Evolutionary conservation across 371 early-diverging fungal genomes (phyloP).

Genomic region (Mortierella sp.): DNA sequence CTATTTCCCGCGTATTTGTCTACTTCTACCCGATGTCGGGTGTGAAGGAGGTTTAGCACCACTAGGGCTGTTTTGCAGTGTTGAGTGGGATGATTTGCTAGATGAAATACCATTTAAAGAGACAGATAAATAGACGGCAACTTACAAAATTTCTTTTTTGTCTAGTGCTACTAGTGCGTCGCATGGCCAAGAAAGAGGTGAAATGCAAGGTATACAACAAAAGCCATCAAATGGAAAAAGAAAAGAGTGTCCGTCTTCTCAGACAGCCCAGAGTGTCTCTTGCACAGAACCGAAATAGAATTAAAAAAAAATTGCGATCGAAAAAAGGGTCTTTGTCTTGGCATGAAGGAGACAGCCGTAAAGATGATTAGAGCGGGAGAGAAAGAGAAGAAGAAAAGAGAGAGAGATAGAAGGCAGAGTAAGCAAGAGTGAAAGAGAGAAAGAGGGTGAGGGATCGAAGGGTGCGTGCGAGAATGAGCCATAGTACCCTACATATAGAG

Average conservation of each 20-base stretch:
- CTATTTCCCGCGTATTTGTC: neutral
- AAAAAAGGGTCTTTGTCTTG: neutral
- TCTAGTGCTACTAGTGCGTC: neutral
- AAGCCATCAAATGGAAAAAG: neutral
- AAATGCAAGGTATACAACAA: neutral
- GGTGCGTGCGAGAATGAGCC: no score
- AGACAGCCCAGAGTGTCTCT: neutral
- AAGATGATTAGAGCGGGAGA: neutral
- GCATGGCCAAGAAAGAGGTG: neutral
- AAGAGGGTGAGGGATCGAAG: no score
- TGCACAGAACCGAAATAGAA: neutral
- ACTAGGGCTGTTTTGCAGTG: neutral
- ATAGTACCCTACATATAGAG: neutral
- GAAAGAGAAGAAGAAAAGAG: neutral
- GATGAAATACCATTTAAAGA: neutral
- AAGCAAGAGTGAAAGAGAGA: no score
- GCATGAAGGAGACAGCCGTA: conserved; percentile 2
- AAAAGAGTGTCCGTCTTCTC: neutral
- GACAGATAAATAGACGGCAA: neutral
- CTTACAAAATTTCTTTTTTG: neutral
- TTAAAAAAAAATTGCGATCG: neutral
- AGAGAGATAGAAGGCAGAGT: no score
- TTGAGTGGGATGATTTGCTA: neutral
- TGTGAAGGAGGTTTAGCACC: neutral
- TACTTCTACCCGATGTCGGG: neutral